These are phyloP conservation scores for Polyplosphaeria fusca DNA, from an alignment of 495 filamentous ascomycete species.

Conservation along the genomic window DNA sequence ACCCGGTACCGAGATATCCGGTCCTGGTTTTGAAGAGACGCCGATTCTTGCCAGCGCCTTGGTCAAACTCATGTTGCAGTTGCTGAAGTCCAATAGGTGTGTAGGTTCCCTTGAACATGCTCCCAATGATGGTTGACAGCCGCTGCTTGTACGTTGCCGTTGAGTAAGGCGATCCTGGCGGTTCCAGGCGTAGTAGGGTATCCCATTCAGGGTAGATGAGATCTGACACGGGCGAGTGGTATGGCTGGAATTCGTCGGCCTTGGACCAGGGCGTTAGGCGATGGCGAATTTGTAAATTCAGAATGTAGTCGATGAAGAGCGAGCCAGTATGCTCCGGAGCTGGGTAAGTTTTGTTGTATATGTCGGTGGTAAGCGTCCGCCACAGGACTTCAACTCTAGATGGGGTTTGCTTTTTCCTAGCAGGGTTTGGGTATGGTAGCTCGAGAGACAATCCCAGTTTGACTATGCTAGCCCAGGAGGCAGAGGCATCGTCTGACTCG, in stretches of 20 bases:
- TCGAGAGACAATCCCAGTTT: constrained; percentile 21
- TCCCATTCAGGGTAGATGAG: constrained; percentile 29
- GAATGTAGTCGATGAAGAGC: constrained; percentile 29
- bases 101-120: constrained; percentile 28
- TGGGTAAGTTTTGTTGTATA: constrained; percentile 15
- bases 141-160: constrained; percentile 10
- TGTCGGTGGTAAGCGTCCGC: constrained; percentile 25
- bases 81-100: constrained; percentile 27
- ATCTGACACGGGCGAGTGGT: constrained; percentile 24
- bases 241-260: constrained; percentile 25
- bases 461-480: constrained; percentile 25
- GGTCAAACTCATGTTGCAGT: constrained; percentile 27
- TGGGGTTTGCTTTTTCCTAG: neutral
- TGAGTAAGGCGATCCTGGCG: constrained; percentile 9
- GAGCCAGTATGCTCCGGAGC: constrained; percentile 10
- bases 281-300: constrained; percentile 29
- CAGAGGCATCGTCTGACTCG: constrained; percentile 15
- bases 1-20: constrained; percentile 21
- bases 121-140: constrained; percentile 17
- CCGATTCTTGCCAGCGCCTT: constrained; percentile 20
- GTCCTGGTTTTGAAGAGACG: constrained; percentile 16
- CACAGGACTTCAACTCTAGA: constrained; percentile 26
- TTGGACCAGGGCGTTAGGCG: constrained; percentile 30
- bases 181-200: constrained; percentile 19
- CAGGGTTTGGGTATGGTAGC: constrained; percentile 10